These are phyloP conservation scores for Globisporangium viniferum DNA, from an alignment of 352 stramenopile species.

Conservation along the genomic window DNA sequence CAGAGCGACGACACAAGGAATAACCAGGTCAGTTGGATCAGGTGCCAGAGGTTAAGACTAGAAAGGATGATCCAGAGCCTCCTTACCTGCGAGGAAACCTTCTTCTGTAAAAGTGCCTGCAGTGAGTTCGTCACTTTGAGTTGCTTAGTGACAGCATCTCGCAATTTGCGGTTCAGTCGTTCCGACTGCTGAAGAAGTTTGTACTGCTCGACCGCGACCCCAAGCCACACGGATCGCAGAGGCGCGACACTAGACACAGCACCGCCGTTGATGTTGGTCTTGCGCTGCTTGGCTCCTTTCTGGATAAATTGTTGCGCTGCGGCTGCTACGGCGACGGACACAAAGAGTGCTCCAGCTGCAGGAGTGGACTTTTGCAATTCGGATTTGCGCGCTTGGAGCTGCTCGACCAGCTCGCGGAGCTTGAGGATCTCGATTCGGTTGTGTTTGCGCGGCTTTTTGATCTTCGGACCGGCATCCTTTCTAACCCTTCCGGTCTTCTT, in stretches of 20 bases:
- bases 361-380: background rate
- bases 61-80: background rate
- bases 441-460: constrained; percentile 12
- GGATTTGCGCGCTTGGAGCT: background rate
- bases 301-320: background rate
- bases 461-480: background rate
- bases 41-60: background rate
- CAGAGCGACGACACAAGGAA: background rate
- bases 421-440: constrained; percentile 16
- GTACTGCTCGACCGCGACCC: constrained; percentile 38
- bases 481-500: background rate
- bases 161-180: constrained; percentile 39
- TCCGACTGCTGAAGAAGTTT: constrained; percentile 36
- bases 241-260: background rate
- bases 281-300: background rate
- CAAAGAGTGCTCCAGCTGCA: background rate
- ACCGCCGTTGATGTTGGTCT: background rate
- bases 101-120: constrained; percentile 8
- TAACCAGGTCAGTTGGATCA: background rate
- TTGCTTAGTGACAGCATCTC: constrained; percentile 32
- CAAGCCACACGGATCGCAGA: constrained; percentile 33
- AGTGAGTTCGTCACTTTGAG: constrained; percentile 40
- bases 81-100: background rate
- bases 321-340: background rate
- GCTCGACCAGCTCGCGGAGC: constrained; percentile 9